Conservation (phyloP, 1,139 yeast genomes). For the Scheffersomyces cryptocercus region DNA sequence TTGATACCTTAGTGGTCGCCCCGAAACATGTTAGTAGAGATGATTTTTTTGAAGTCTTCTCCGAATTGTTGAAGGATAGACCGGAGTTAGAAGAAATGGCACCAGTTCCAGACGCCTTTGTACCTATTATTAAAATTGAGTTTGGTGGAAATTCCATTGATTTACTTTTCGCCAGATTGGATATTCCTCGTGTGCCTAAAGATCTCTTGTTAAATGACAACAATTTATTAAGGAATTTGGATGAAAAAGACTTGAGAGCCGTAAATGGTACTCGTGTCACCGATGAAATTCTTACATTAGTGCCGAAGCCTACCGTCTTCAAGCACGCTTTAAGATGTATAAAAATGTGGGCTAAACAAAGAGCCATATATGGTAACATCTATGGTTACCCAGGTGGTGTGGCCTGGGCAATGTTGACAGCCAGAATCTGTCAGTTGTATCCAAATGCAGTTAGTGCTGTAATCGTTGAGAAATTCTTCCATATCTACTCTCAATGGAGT, state of each 20-base stretch:
- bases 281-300: conserved; percentile 84
- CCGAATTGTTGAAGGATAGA: conserved; percentile 61
- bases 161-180: conserved; percentile 78
- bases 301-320: conserved; percentile 91
- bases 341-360: conserved; percentile 93
- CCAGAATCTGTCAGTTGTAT: conserved; percentile 91
- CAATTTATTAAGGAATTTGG: conserved; percentile 78
- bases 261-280: conserved; percentile 97
- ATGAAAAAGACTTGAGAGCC: conserved; percentile 86
- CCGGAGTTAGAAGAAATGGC: conserved; percentile 87
- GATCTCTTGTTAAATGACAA: conserved; percentile 80
- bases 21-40: conserved; percentile 94
- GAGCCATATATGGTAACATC: conserved; percentile 91
- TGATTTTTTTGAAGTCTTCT: conserved; percentile 84
- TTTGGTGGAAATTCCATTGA: conserved; percentile 90
- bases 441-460: conserved; percentile 96
- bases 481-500: conserved; percentile 84
- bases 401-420: conserved; percentile 99
- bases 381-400: conserved; percentile 99
- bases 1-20: conserved; percentile 90
- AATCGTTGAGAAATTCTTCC: conserved; percentile 83
- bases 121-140: conserved; percentile 88
- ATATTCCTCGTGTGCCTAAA: conserved; percentile 77
- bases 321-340: conserved; percentile 91
- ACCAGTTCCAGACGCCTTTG: conserved; percentile 94